These are phyloP conservation scores for Colletotrichum sp. DNA, from an alignment of 2,329 filamentous ascomycete species.

Conservation along the genomic window DNA sequence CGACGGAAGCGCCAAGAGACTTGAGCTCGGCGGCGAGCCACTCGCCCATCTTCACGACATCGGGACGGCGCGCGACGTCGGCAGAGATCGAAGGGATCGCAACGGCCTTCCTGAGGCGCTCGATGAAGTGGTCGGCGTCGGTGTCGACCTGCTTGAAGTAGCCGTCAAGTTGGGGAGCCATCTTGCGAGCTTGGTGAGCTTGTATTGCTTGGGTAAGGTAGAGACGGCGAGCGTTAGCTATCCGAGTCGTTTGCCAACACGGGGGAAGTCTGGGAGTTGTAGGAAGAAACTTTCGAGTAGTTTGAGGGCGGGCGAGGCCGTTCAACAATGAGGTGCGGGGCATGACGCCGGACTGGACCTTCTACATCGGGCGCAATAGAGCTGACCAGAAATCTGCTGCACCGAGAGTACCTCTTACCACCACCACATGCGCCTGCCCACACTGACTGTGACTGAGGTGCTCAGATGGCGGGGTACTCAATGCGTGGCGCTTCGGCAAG, in stretches of 20 bases:
- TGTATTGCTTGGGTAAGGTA: slow-evolving; percentile 61
- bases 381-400: slow-evolving; percentile 20
- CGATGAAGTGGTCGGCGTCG: slow-evolving; percentile 82
- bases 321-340: slow-evolving; percentile 49
- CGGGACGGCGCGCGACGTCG: slow-evolving; percentile 84
- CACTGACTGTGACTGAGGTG: neutral
- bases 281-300: slow-evolving; percentile 11
- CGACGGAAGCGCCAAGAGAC: slow-evolving; percentile 82
- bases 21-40: slow-evolving; percentile 86
- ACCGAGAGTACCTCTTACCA: neutral
- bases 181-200: slow-evolving; percentile 68
- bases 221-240: slow-evolving; percentile 30
- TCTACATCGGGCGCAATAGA: slow-evolving; percentile 23
- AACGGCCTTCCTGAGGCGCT: slow-evolving; percentile 88
- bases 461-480: slow-evolving; percentile 19
- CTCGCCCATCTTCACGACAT: slow-evolving; percentile 96
- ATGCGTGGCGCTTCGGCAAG: slow-evolving; percentile 15
- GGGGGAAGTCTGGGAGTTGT: slow-evolving; percentile 16
- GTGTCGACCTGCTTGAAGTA: slow-evolving; percentile 93
- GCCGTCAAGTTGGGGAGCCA: slow-evolving; percentile 88
- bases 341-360: slow-evolving; percentile 36
- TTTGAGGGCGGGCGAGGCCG: slow-evolving; percentile 16
- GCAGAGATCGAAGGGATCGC: slow-evolving; percentile 96
- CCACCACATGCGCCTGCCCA: slow-evolving; percentile 13
- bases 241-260: slow-evolving; percentile 11